phyloP scores from a whole-genome alignment of 495 filamentous ascomycete genomes.

The Mytilinidion resinicola region DNA sequence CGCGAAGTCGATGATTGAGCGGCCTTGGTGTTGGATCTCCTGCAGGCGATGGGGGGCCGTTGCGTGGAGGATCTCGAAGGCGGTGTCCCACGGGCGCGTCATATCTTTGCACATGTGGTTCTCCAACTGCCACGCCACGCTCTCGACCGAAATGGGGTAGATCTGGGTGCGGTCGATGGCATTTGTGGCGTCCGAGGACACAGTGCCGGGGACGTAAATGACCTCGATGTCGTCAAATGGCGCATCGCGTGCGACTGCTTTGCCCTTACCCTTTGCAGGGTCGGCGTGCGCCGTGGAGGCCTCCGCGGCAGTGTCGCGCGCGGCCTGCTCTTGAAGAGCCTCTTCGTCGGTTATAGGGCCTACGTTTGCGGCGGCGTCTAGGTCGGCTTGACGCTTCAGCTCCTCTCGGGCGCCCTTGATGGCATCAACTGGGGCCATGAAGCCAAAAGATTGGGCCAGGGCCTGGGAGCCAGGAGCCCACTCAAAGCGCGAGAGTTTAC shows the following conservation, averaged over 20 bases:
- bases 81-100: conserved; percentile 14
- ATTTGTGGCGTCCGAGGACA: conserved; percentile 23
- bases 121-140: conserved; percentile 12
- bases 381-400: background rate
- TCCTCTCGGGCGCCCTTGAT: conserved; percentile 15
- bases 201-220: conserved; percentile 26
- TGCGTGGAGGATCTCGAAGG: conserved; percentile 11
- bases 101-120: conserved; percentile 20
- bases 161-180: conserved; percentile 17
- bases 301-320: background rate
- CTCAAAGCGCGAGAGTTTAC: conserved; percentile 25
- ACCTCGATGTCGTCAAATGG: conserved; percentile 27
- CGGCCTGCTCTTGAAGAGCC: background rate
- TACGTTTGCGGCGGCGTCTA: background rate
- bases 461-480: conserved; percentile 15
- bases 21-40: conserved; percentile 13
- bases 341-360: background rate
- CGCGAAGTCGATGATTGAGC: conserved; percentile 20
- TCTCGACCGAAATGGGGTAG: conserved; percentile 20
- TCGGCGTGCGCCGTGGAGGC: too few relatives aligned
- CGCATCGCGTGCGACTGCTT: background rate
- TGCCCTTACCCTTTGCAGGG: background rate
- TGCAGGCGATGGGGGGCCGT: conserved; percentile 11
- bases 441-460: conserved; percentile 12
- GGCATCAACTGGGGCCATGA: conserved; percentile 12